Base-by-base conservation (phyloP, 257 asterid species). In the Penstemon davidsonii region DNA sequence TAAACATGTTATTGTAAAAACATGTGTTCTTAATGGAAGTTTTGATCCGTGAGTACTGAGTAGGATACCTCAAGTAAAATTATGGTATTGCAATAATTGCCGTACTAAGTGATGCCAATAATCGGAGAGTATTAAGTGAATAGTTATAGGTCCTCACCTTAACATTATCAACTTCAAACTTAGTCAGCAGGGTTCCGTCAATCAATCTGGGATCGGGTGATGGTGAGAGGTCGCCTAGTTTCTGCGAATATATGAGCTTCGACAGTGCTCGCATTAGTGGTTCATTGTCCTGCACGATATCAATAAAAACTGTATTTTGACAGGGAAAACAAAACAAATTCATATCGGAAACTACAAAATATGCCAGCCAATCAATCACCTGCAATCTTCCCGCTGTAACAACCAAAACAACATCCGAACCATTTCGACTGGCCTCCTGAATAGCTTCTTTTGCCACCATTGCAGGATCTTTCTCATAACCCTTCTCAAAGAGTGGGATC, bases 351-450 rank as follows among this genome's bases (percentile, higher is more conserved):
- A 74, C 55, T 36, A 10, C 12, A 67, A 58, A 43, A 40, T 37
- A 41, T 53, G 67, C 57, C 33, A 25, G 33, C 33, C 33, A 25
- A 25, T 25, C 39, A 74, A 62, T 41, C 80, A 92, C 98, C 96
- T 92, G 99, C 99, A 93, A 90, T 66, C 99, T 74, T 69, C 97
- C 99, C 69, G 96, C 99, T 44, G 99, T 93, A 84, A 90, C 99
- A 45, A 93, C 97, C 68, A 93, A 86, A 80, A 93, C 99, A 63
- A 93, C 99, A 75, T 93, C 99, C 3, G 97, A 90, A 63, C 96
- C 96, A 84, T 76, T 88, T 66, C 91, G 88, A 44, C 73, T 51
- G 36, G 88, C 83, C 78, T 93, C 97, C 87, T 93, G 97, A 57
- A 93, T 97, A 25, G 99, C 99, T 69, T 97, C 99, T 42, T 88